Evolutionary conservation across 2,329 filamentous ascomycete genomes (phyloP), one percentile per base, ranked within the genome.

Genomic region (Cercospora sp.): DNA sequence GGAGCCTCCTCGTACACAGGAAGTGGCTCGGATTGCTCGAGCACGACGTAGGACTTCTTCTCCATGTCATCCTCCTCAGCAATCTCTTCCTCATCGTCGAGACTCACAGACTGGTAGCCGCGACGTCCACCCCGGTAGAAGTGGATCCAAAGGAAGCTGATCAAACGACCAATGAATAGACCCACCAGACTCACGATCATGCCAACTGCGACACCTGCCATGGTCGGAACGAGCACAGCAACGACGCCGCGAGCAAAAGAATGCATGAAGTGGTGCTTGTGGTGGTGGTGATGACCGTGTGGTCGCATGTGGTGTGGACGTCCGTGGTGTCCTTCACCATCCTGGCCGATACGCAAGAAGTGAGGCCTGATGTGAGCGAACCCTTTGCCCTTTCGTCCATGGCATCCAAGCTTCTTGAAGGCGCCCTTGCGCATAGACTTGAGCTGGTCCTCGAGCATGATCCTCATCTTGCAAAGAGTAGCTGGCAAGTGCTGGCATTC

Each of bases 191-290:
- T 90, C 70, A 90, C 87, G 31, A 84, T 83, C 64, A 92, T 85
- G 75, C 90, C 91, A 55, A 89, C 88, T 26, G 87, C 84, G 70
- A 92, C 84, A 67, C 91, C 91, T 70, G 92, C 84, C 63, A 90
- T 80, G 63, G 92, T 83, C 1, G 91, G 90, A 45, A 92, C 82
- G 59, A 92, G 77, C 55, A 93, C 84, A 69, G 89, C 87, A 42
- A 87, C 82, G 70, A 86, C 82, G 60, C 90, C 82, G 73, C 86
- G 86, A 74, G 83, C 82, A 66, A 78, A 76, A 23, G 70, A 68
- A 68, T 82, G 80, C 63, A 81, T 77, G 80, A 86, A 85, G 60
- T 77, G 74, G 64, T 78, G 77, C 60, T 78, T 76, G 67, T 78
- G 77, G 66, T 79, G 76, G 67, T 74, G 76, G 67, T 68, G 67